phyloP scores from a whole-genome alignment of 75 land plant species.

The Ceratopteris richardii region DNA sequence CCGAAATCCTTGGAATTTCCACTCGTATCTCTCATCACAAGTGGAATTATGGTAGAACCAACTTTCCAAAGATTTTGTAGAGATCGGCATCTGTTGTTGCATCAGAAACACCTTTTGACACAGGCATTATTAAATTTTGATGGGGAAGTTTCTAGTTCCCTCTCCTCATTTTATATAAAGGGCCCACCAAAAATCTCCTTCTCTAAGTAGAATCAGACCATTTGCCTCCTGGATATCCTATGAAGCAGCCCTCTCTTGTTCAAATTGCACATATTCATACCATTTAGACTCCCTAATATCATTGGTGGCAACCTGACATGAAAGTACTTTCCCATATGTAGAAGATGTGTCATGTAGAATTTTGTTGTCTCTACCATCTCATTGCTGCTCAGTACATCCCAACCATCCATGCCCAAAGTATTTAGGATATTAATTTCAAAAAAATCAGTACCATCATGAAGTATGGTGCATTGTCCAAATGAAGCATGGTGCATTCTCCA shows the following conservation, averaged over 20 bases:
- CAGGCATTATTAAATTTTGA: conserved; percentile 69
- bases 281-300: conserved; percentile 48
- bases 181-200: conserved; percentile 55
- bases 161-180: conserved; percentile 55
- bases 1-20: conserved; percentile 68
- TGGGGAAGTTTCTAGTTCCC: conserved; percentile 10
- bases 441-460: no score
- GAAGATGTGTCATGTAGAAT: conserved; percentile 49
- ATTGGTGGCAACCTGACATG: conserved; percentile 67
- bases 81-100: conserved; percentile 46
- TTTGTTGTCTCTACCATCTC: conserved; percentile 44
- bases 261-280: conserved; percentile 74
- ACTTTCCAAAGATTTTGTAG: conserved; percentile 32
- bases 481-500: no score
- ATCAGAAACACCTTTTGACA: conserved; percentile 50
- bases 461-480: no score
- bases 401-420: no score
- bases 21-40: conserved; percentile 54
- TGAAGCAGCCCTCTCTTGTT: conserved; percentile 54
- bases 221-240: conserved; percentile 50
- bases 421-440: no score
- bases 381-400: no score
- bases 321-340: conserved; percentile 51
- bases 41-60: conserved; percentile 61
- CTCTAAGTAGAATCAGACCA: conserved; percentile 58